Percentiles rank a stretch among this genome's conserved stretches.
Evolutionary conservation across 352 stramenopile species (phyloP).

Genomic region (Pythium biforme): DNA sequence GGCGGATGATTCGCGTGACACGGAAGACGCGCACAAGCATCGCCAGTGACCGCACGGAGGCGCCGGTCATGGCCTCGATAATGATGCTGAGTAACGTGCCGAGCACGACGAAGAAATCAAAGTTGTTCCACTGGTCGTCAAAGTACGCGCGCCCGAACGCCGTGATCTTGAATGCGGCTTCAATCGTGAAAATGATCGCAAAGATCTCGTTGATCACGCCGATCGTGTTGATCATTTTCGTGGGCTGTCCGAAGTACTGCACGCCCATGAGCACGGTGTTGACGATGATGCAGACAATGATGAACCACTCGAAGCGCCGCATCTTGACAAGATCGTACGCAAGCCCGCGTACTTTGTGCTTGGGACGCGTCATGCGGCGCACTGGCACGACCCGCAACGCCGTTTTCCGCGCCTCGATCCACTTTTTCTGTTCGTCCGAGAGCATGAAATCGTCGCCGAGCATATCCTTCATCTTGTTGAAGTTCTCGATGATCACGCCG

Average conservation of each 20-base stretch:
- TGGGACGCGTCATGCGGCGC: conserved; percentile 51
- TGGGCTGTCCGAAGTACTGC: conserved; percentile 82
- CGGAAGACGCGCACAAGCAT: conserved; percentile 91
- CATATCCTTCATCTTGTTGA: conserved; percentile 88
- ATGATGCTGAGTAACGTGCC: conserved; percentile 65
- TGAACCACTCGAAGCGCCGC: conserved; percentile 81
- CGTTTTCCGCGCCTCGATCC: conserved; percentile 80
- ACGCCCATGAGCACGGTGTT: conserved; percentile 90
- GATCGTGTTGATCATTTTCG: conserved; percentile 49
- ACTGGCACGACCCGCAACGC: conserved; percentile 65
- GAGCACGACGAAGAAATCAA: conserved; percentile 85
- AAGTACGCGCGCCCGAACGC: conserved; percentile 84
- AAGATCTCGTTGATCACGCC: conserved; percentile 86
- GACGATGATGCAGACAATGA: conserved; percentile 88
- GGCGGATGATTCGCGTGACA: conserved; percentile 80
- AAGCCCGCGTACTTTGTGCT: conserved; percentile 41
- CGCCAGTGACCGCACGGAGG: conserved; percentile 68
- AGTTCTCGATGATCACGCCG: conserved; percentile 94
- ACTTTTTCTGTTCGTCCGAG: conserved; percentile 90
- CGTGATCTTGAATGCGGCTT: conserved; percentile 86
- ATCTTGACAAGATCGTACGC: conserved; percentile 73
- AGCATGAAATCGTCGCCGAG: conserved; percentile 78
- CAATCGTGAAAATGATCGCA: conserved; percentile 84
- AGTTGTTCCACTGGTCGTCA: conserved; percentile 84
- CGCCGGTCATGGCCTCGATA: conserved; percentile 50